phyloP scores from a whole-genome alignment of 2,329 filamentous ascomycete species.

The Epichloe brachyelytri region DNA sequence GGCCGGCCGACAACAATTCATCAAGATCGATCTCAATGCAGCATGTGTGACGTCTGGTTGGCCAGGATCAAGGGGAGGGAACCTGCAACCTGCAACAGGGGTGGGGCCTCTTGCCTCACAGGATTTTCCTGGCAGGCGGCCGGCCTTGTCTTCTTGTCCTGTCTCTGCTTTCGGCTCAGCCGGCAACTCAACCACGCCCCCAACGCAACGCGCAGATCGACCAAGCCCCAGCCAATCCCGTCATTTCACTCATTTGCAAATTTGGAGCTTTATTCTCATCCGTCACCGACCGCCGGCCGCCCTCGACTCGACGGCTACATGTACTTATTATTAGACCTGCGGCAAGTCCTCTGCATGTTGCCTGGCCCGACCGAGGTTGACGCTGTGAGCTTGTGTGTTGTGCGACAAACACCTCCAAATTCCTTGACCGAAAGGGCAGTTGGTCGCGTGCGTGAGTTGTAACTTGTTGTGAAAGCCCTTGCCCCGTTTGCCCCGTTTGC shows the following conservation, averaged over 20 bases:
- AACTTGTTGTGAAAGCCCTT: not conserved
- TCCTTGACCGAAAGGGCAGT: slow-evolving; percentile 6
- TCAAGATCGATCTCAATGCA: not conserved
- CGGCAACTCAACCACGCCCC: not conserved
- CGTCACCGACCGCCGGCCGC: not conserved
- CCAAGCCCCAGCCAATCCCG: not conserved
- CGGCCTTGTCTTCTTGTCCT: too few relatives aligned
- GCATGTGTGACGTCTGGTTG: not conserved
- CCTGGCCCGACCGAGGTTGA: too few relatives aligned
- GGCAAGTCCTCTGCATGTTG: not conserved
- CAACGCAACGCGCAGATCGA: not conserved
- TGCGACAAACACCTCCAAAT: not conserved
- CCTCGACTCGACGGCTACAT: not conserved
- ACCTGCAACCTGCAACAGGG: not conserved
- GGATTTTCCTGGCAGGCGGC: too few relatives aligned
- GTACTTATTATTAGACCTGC: too few relatives aligned
- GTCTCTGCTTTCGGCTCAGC: not conserved
- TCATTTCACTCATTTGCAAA: not conserved
- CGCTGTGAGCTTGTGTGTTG: too few relatives aligned
- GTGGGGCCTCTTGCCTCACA: not conserved
- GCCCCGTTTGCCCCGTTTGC: too few relatives aligned
- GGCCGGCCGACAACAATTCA: not conserved
- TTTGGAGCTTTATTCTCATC: not conserved
- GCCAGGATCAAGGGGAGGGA: not conserved
- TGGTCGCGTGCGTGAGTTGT: slow-evolving; percentile 11